Evolutionary conservation across 208 protist species (phyloP).

Genomic region (Acanthamoeba rhysodes): DNA sequence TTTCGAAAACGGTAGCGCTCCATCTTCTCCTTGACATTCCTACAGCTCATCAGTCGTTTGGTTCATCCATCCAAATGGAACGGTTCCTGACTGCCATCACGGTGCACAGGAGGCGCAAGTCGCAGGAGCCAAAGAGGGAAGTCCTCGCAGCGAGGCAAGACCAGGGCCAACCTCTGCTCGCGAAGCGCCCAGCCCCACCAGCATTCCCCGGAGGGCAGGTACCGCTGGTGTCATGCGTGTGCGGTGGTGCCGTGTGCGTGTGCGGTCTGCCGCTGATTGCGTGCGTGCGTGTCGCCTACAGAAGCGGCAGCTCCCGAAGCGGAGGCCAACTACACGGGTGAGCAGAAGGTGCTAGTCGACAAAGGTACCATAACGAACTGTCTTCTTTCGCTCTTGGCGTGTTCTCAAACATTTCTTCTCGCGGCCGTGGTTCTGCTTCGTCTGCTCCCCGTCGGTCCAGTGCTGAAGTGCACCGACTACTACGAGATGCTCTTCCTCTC

Average conservation of each 20-base stretch:
- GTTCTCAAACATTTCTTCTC: neutral
- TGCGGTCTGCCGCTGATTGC: neutral
- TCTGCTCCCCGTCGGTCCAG: neutral
- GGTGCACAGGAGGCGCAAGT: neutral
- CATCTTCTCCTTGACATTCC: neutral
- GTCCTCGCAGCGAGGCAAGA: neutral
- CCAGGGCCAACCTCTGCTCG: no score
- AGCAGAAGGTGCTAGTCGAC: constrained; percentile 25
- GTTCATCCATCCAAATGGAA: no score
- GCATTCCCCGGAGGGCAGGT: no score
- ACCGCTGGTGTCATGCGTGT: no score
- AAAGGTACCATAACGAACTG: no score
- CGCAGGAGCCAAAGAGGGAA: neutral
- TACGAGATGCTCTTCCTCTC: constrained; percentile 80
- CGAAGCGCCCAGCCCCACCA: no score
- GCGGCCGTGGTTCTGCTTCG: neutral
- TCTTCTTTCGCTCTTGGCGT: no score
- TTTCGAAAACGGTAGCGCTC: neutral
- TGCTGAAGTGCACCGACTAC: constrained; percentile 73
- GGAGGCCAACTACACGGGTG: constrained; percentile 20
- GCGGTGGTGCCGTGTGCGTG: neutral
- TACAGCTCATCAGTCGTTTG: no score
- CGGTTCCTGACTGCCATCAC: no score
- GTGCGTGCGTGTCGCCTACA: neutral
- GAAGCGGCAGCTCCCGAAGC: neutral